phyloP scores from a whole-genome alignment of 345 rosid genomes.

The Brassica carinata region DNA sequence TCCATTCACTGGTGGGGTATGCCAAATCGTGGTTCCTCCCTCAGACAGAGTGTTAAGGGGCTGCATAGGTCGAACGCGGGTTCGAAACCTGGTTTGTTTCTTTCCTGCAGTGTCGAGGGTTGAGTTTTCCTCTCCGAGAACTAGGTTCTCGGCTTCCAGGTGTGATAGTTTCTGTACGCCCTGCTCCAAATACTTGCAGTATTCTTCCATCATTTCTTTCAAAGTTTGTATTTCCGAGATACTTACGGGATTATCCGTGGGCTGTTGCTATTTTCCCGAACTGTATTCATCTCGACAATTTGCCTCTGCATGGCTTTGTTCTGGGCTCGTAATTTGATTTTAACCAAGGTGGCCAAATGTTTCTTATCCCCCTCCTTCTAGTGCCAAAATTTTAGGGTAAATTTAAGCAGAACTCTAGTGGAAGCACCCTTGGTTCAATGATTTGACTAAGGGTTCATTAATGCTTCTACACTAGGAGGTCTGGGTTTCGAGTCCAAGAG shows the following conservation, averaged over 20 bases:
- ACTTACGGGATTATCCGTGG: background rate
- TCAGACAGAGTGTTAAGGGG: background rate
- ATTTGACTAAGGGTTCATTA: too few species aligned
- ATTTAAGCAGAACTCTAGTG: too few species aligned
- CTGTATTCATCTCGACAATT: background rate
- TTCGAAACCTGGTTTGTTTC: background rate
- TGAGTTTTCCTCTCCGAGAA: background rate
- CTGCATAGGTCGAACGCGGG: background rate
- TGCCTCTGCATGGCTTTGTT: background rate
- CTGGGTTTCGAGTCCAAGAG: too few species aligned
- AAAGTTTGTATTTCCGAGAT: background rate
- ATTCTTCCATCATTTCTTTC: background rate
- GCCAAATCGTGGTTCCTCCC: background rate
- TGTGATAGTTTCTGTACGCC: background rate
- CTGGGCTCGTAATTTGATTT: background rate
- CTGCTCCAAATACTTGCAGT: background rate
- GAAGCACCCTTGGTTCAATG: too few species aligned
- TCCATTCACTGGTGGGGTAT: too few species aligned
- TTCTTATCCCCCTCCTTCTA: too few species aligned
- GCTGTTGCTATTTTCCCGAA: background rate
- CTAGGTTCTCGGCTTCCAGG: background rate
- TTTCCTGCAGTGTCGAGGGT: background rate
- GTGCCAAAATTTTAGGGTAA: too few species aligned
- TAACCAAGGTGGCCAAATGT: background rate
- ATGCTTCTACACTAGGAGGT: too few species aligned